Base-by-base conservation (phyloP, 345 rosid species). In the Citrus maxima region DNA sequence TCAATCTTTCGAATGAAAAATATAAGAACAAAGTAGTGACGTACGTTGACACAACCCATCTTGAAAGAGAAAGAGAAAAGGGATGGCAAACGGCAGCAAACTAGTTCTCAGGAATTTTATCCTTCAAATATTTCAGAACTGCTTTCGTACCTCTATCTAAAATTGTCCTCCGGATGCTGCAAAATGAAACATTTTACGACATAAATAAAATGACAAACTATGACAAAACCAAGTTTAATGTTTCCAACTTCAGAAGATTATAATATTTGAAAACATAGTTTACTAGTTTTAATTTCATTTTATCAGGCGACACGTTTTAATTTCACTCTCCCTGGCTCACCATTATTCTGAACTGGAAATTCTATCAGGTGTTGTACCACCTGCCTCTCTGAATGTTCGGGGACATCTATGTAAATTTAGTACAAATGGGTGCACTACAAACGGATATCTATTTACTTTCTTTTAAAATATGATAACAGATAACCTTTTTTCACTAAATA, bases 71-170 rank as follows among this genome's bases (percentile, higher is more conserved):
- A 35, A 37, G 70, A 21, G 28, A 13, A 2, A 7, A 54, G 59
- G 10, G 42, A 8, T 27, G n/a, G 40, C 74, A 58, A 13, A 14
- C n/a, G n/a, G 34, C 74, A 58, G 12, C 58, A 72, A 58, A 55
- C 77, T 88, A 89, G 51, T 86, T 76, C 72, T 85, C 89, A 24
- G 94, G 94, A 81, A 95, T 67, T 87, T 83, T 93, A 85, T 93
- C 98, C 88, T 87, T 95, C 84, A 95, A 75, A 84, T 95, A 93
- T 73, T 80, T 89, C 82, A 93, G 82, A 56, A 95, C 84, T 24
- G 93, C 95, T 89, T 95, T 95, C 35, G 98, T 90, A 79, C 99
- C 97, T 85, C 86, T 86, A 27, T 93, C 97, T 64, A 93, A 82
- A 79, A 93, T 89, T 56, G 95, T 73, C 86, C 99, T 95, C 82